Percentiles rank a stretch among this genome's conserved stretches.
Evolutionary conservation across 1,284 basidiomycete genomes (phyloP).

Genomic region (Malassezia globosa): DNA sequence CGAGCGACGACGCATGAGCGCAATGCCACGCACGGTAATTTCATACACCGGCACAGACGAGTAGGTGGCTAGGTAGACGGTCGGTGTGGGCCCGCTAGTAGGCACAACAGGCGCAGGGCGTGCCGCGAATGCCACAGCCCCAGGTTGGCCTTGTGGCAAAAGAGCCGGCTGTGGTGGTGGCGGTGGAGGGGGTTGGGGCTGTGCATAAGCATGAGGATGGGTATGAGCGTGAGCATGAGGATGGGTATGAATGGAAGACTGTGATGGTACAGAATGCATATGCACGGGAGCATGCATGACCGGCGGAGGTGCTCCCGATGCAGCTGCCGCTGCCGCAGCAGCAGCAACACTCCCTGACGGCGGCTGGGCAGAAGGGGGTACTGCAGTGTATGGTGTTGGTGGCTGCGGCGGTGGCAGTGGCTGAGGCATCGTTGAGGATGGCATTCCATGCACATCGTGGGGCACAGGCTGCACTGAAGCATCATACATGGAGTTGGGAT

Average conservation of each 20-base stretch:
- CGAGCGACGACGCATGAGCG: slow-evolving; percentile 87
- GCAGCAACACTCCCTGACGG: not conserved
- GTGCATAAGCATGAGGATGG: not conserved
- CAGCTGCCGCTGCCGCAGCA: too few species aligned
- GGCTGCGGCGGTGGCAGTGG: not conserved
- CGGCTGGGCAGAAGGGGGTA: not conserved
- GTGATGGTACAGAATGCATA: not conserved
- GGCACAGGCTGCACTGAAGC: not conserved
- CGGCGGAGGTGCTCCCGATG: too few species aligned
- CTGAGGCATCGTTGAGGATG: not conserved
- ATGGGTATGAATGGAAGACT: too few species aligned
- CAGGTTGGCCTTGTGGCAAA: not conserved
- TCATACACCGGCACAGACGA: slow-evolving; percentile 50
- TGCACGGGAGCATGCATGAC: not conserved
- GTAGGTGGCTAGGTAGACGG: slow-evolving; percentile 47
- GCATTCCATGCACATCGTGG: not conserved
- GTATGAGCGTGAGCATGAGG: too few species aligned
- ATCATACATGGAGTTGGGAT: not conserved
- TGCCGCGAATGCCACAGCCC: too few species aligned
- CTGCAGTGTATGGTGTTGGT: not conserved
- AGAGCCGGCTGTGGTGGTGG: not conserved
- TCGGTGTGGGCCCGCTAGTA: slow-evolving; percentile 19
- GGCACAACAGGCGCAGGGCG: not conserved
- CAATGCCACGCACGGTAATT: slow-evolving; percentile 72
- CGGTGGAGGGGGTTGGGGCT: not conserved